These are phyloP conservation scores for Abrus precatorius DNA, from an alignment of 306 rosid genomes.

Conservation along the genomic window DNA sequence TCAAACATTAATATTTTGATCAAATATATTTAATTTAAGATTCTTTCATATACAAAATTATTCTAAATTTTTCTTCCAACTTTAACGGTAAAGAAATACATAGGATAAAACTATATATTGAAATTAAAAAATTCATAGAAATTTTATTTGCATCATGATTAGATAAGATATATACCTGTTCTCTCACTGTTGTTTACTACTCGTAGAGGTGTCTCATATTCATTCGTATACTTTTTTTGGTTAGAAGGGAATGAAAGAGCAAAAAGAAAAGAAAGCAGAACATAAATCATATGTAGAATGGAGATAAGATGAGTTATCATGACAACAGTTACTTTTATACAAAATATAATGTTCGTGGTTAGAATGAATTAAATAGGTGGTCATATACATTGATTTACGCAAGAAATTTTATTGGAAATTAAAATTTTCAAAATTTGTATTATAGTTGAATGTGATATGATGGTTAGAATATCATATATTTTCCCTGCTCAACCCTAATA, in stretches of 20 bases:
- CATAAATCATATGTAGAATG: background rate
- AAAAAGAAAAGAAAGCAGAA: background rate
- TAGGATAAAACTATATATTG: background rate
- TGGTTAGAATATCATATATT: background rate
- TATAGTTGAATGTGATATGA: slow-evolving; percentile 21
- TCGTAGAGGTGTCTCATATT: background rate
- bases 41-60: background rate
- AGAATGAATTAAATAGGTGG: background rate
- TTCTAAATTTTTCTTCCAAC: background rate
- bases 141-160: background rate
- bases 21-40: background rate
- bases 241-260: too few species aligned
- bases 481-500: slow-evolving; percentile 5
- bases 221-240: background rate
- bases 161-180: background rate
- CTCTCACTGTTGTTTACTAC: background rate
- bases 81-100: background rate
- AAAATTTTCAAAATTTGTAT: background rate
- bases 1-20: too few species aligned
- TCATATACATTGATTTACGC: background rate
- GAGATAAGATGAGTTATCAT: background rate
- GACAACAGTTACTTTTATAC: background rate
- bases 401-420: background rate
- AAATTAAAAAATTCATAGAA: background rate
- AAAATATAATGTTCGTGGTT: background rate